Conservation (phyloP, 192 early-diverging fungal species). For the Bifiguratus adelaidae region DNA sequence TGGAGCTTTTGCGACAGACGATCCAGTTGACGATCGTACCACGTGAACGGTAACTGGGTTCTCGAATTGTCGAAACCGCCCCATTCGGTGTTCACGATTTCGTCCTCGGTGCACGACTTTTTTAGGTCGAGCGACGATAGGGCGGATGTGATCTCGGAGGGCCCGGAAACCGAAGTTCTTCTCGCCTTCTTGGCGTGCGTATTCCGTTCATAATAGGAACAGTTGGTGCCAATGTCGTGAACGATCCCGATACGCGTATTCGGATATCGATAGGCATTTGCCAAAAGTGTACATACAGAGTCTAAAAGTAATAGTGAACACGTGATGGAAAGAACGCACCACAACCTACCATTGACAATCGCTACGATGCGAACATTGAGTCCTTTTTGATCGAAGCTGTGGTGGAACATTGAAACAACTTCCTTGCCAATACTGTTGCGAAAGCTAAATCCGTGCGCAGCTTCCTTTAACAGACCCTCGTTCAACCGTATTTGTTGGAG, state of each 20-base stretch:
- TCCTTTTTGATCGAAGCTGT: constrained; percentile 52
- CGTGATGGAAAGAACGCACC: constrained; percentile 17
- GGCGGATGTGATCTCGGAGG: constrained; percentile 17
- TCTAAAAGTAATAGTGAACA: constrained; percentile 50
- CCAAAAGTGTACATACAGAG: constrained; percentile 81
- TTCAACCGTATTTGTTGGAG: constrained; percentile 62
- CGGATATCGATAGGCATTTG: constrained; percentile 68
- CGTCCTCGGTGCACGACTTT: constrained; percentile 32
- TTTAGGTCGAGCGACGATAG: background rate
- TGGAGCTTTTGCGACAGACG: constrained; percentile 67
- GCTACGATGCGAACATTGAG: constrained; percentile 68
- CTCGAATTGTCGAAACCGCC: constrained; percentile 70
- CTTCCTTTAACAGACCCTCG: constrained; percentile 43
- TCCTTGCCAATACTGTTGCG: constrained; percentile 69
- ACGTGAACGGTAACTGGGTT: constrained; percentile 62
- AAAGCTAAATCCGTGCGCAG: constrained; percentile 79
- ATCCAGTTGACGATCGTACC: constrained; percentile 74
- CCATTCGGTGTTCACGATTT: constrained; percentile 95
- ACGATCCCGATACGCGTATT: constrained; percentile 77
- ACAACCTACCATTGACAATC: constrained; percentile 68
- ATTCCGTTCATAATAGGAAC: constrained; percentile 65
- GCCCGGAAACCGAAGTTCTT: constrained; percentile 15
- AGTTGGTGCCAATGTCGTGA: constrained; percentile 87
- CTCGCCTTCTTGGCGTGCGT: constrained; percentile 51
- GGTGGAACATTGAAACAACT: constrained; percentile 70